These are phyloP conservation scores for Aspergillus eucalypticola DNA, from an alignment of 2,329 filamentous ascomycete genomes.

Conservation along the genomic window DNA sequence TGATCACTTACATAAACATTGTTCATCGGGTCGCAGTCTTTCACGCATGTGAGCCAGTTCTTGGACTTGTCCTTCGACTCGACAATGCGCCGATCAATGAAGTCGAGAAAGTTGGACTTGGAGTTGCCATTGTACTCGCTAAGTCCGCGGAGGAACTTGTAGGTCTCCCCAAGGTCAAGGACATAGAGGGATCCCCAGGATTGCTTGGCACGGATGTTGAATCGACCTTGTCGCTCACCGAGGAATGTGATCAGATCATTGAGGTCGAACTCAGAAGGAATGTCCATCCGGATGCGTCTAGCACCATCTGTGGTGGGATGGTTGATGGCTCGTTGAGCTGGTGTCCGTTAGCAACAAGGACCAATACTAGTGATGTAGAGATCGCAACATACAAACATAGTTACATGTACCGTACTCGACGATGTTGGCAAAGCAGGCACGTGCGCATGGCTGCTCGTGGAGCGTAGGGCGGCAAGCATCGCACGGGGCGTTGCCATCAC, in stretches of 20 bases:
- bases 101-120: conserved; percentile 44
- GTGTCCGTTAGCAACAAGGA: conserved; percentile 21
- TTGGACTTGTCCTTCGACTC: conserved; percentile 49
- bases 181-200: conserved; percentile 46
- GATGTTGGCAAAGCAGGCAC: conserved; percentile 47
- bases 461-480: conserved; percentile 45
- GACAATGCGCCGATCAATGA: conserved; percentile 47
- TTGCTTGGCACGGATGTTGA: conserved; percentile 48
- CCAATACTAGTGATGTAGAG: neutral
- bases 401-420: conserved; percentile 49
- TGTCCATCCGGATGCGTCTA: conserved; percentile 42
- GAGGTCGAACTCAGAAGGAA: conserved; percentile 43
- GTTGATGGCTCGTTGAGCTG: conserved; percentile 47
- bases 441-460: conserved; percentile 46
- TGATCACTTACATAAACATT: conserved; percentile 41
- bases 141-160: conserved; percentile 41
- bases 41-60: conserved; percentile 45
- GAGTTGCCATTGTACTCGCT: conserved; percentile 42
- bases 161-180: conserved; percentile 44
- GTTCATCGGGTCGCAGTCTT: conserved; percentile 42
- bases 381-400: conserved; percentile 43
- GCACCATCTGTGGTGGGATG: conserved; percentile 40
- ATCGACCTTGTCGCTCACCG: conserved; percentile 40
- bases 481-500: conserved; percentile 45
- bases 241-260: conserved; percentile 41